Evolutionary conservation across 2,329 filamentous ascomycete genomes (phyloP).

Genomic region (Colletotrichum chrysophilum): DNA sequence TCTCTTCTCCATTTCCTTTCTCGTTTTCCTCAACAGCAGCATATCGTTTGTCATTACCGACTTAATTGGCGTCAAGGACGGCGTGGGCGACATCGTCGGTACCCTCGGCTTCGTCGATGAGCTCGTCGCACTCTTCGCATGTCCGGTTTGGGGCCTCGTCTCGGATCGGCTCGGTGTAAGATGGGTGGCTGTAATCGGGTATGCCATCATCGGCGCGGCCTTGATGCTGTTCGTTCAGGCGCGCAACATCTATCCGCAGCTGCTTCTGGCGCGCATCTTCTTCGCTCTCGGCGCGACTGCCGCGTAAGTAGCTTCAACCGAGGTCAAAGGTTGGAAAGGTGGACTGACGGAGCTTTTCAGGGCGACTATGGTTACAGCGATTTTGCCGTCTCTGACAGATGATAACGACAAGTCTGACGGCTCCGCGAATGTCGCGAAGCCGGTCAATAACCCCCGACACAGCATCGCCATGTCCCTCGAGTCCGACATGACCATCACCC

Average conservation of each 20-base stretch:
- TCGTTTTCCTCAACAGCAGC: conserved; percentile 87
- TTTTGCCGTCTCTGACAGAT: conserved; percentile 75
- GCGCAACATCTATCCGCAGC: conserved; percentile 84
- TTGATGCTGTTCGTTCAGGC: conserved; percentile 86
- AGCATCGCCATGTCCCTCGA: conserved; percentile 72
- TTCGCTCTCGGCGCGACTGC: conserved; percentile 95
- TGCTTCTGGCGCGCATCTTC: conserved; percentile 81
- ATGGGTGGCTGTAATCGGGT: conserved; percentile 77
- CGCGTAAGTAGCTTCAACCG: conserved; percentile 55
- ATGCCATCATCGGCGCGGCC: conserved; percentile 78
- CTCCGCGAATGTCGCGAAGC: conserved; percentile 31
- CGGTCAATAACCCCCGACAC: conserved; percentile 50
- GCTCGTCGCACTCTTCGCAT: conserved; percentile 80
- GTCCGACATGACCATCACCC: conserved; percentile 79
- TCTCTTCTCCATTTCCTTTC: conserved; percentile 86
- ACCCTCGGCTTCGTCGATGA: conserved; percentile 88
- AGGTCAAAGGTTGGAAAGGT: background rate
- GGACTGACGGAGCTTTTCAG: conserved; percentile 33
- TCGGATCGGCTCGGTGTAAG: conserved; percentile 80
- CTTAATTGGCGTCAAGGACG: conserved; percentile 74
- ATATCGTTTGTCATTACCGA: conserved; percentile 87
- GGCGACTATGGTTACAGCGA: conserved; percentile 96
- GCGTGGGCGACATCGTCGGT: conserved; percentile 81
- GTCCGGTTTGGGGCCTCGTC: conserved; percentile 78
- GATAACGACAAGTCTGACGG: conserved; percentile 41